Evolutionary conservation across 495 filamentous ascomycete genomes (phyloP), one percentile per base, ranked within the genome.

Genomic region (Penicillium cataractarum): DNA sequence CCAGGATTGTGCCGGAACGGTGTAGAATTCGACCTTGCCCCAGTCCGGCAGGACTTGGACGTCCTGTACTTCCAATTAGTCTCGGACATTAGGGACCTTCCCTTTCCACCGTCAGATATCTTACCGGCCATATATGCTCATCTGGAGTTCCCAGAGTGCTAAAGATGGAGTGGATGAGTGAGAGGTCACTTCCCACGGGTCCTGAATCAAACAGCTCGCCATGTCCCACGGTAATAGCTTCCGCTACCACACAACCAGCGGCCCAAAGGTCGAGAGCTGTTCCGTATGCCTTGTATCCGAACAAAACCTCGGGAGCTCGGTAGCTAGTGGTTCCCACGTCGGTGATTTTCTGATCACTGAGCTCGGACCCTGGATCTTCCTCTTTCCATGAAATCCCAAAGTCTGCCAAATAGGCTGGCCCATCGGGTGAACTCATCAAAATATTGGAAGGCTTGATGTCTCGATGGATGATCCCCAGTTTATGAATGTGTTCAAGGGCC

Each of bases 241-340:
- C 92, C 2, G 92, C 92, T 5, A 92, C 87, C 32, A 96, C 89
- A 65, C 88, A 88, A 2, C 95, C 95, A 2, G 91, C 88, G 5
- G 89, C 90, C 95, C 95, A 99, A 64, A 97, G 84, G 78, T 99
- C 95, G 8, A 98, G 78, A 7, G 82, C 73, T 3, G 79, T 65
- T 24, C 82, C 84, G 69, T 99, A 99, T 1, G 76, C 80, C 33
- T 75, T 83, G 63, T 90, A 84, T 10, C 95, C 96, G 72, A 99
- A 99, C 12, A 99, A 78, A 3, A 93, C 82, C 74, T 99, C 95
- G 0, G 95, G 95, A 0, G 95, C 82, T 13, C 96, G 87, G 71
- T 99, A 99, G 55, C 87, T 87, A 0, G 93, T 92, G 0, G 95
- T 98, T 6, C 95, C 95, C 10, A 99, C 89, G 73, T 99, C 95